A percentile compares a stretch with the other conserved stretches of the same genome.
Evolutionary conservation across 164 flowering plant species (phyloP).

Genomic region (Santalum album): DNA sequence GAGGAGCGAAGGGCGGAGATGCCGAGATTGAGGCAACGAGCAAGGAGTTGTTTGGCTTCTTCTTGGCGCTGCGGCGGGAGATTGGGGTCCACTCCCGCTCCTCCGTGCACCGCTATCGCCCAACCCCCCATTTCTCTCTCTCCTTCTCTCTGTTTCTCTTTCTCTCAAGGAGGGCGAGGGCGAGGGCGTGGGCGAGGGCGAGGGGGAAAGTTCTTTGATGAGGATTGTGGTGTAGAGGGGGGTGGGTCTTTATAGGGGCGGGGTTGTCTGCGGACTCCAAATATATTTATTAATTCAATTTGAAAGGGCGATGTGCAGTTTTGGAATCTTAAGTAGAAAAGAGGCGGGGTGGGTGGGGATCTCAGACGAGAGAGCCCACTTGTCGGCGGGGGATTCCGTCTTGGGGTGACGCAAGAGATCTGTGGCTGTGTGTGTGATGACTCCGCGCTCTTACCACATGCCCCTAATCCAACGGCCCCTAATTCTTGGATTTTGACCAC

Average conservation of each 20-base stretch:
- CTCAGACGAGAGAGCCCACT: too few species aligned
- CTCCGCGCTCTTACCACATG: too few species aligned
- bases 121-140: slow-evolving; percentile 53
- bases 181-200: not conserved
- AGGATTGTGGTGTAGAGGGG: not conserved
- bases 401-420: too few species aligned
- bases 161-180: not conserved
- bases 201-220: not conserved
- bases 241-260: too few species aligned
- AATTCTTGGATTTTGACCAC: too few species aligned
- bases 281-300: too few species aligned
- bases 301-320: too few species aligned
- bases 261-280: slow-evolving; percentile 3
- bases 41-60: slow-evolving; percentile 65
- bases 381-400: too few species aligned
- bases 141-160: slow-evolving; percentile 5
- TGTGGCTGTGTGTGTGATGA: too few species aligned
- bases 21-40: slow-evolving; percentile 76
- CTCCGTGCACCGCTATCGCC: slow-evolving; percentile 98
- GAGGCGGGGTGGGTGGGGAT: too few species aligned
- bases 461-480: too few species aligned
- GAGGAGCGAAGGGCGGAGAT: slow-evolving; percentile 68
- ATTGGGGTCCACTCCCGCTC: slow-evolving; percentile 94
- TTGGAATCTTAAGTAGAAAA: too few species aligned
- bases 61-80: slow-evolving; percentile 74